Evolutionary conservation across 192 early-diverging fungal genomes (phyloP), one percentile per base, ranked within the genome.

Genomic region (Coemansia sp.): DNA sequence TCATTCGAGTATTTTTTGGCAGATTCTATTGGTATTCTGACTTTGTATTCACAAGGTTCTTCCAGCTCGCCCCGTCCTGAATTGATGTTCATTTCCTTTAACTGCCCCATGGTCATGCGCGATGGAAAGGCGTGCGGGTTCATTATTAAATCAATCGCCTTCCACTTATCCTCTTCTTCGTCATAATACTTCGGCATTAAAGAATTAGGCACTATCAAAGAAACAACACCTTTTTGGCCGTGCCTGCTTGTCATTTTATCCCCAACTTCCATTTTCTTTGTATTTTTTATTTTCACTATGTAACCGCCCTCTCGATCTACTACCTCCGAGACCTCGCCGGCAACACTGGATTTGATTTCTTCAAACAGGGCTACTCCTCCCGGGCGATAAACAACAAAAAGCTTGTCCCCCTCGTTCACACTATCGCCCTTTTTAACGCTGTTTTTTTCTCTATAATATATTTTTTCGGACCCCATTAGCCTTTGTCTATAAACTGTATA

Each of bases 191-290:
- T 10, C 25, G 64, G 64, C 64, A 65, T 65, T 44, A 52, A 30
- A 23, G 62, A 30, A 61, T 62, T 40, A 33, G 64, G 64, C 29
- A 65, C 52, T 28, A 65, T 65, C 14, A 65, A 42, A 40, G 64
- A 65, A 29, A 65, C 56, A 37, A 65, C 57, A 3, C 64, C 64
- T 62, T 65, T 65, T 19, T 65, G 64, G 9, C 64, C 64, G 34
- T 65, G 64, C 40, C 64, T 62, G 22, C 64, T 65, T 52, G 55
- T 65, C 64, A 65, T 65, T 52, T 65, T 65, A 61, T 65, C 64
- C 40, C 64, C 64, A 15, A 65, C 55, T 42, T 65, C 55, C 27
- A 65, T 34, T 34, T 33, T 20, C 19, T 27, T 62, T 52, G 19
- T 29, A 17, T 30, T 25, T 8, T 31, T 58, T 25, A 65, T 40